Evolutionary conservation across 1,284 basidiomycete genomes (phyloP), one percentile per base, ranked within the genome.

Genomic region (Cutaneotrichosporon sp.): DNA sequence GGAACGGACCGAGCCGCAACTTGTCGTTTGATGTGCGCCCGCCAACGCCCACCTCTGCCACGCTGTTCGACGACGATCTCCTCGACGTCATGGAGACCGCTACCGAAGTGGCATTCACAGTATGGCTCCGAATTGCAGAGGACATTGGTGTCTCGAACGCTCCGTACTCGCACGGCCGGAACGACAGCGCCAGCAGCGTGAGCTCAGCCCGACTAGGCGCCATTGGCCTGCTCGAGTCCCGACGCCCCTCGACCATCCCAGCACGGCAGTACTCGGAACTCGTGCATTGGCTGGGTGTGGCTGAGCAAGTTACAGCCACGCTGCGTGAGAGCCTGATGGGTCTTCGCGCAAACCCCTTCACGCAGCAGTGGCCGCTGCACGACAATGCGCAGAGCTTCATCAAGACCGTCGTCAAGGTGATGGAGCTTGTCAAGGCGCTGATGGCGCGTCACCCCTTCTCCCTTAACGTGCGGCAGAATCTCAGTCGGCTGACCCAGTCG

Each of bases 21-120:
- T 35, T 70, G 5, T 70, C 67, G 0, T 69, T 72, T 16, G 71
- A 74, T 39, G 63, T 74, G 4, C 64, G 71, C 6, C 70, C 71
- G n/a, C 64, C 68, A 2, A 74, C 72, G 6, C 72, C 74, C 2
- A 61, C 70, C 22, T 70, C 71, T 8, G 66, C 73, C 1, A 70
- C 68, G 37, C 61, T 74, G 17, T 71, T 71, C 42, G 77, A 78
- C 57, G 76, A 76, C 26, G 76, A 75, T 45, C 66, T 78, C 29
- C 58, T 79, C 9, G 76, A 78, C 43, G 72, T 75, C 38, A 71
- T 77, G 9, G 77, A 78, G 45, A 70, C 71, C 14, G 77, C 77
- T 0, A 75, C 75, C 3, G 71, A 76, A 16, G 69, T 75, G 24
- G 78, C 76, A 1, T 71, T 75, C 45, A 73, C 70, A 3, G 76